Evolutionary conservation across 139 green algal species (phyloP).

Genomic region (Tetratostichococcus sp.): DNA sequence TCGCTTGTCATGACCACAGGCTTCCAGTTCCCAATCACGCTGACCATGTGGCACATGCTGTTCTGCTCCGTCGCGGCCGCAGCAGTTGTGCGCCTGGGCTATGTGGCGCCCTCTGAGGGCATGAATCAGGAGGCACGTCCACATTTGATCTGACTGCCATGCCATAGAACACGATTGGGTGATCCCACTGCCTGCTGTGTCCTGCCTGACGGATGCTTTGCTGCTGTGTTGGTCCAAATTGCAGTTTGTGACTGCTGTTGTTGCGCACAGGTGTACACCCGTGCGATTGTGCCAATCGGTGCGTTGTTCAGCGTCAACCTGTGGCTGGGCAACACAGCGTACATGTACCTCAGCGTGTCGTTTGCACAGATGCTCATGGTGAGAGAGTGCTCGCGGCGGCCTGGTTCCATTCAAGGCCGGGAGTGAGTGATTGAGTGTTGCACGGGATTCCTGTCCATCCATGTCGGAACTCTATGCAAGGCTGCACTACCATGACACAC

Average conservation of each 20-base stretch:
- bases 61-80: constrained; percentile 63
- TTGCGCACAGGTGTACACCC: constrained; percentile 23
- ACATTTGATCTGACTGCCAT: too few species aligned
- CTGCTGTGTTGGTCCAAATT: background rate
- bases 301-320: constrained; percentile 87
- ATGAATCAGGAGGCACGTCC: background rate
- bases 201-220: background rate
- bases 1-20: constrained; percentile 15
- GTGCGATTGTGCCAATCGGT: constrained; percentile 80
- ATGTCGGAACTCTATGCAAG: too few species aligned
- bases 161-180: too few species aligned
- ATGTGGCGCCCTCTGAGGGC: background rate
- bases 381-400: too few species aligned
- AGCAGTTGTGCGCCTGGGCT: background rate
- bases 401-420: too few species aligned
- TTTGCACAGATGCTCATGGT: constrained; percentile 99
- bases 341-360: constrained; percentile 94
- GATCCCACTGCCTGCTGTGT: too few species aligned
- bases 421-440: too few species aligned
- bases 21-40: constrained; percentile 87
- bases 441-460: too few species aligned
- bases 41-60: constrained; percentile 87
- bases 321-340: constrained; percentile 94
- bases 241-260: background rate
- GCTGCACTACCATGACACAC: background rate